Base-by-base conservation (phyloP, 176 grass and related monocot genomes). In the Oryza rufipogon region DNA sequence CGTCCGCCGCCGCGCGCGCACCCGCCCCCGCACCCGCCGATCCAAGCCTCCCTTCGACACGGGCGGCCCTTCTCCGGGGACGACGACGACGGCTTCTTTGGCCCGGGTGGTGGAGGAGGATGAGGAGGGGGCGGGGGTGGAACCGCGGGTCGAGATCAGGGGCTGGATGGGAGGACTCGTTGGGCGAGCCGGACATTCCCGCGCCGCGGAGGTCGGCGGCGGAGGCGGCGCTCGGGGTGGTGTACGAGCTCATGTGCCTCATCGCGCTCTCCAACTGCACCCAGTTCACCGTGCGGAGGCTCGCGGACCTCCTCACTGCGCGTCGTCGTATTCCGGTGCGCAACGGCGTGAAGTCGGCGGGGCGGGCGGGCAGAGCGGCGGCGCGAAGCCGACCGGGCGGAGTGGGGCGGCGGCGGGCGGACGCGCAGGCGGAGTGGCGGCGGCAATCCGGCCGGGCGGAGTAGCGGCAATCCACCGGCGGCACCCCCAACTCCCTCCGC, bases 251-350 rank as follows among this genome's bases (percentile, higher is more conserved):
- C 69, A 86, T 92, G 86, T 92, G 90, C 80, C 87, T 88, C 22
- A 76, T 92, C 75, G 79, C 90, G 23, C 75, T 92, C 69, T 92
- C 90, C 44, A 92, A 83, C 75, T 92, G 90, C 90, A 89, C 90
- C 79, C 86, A 83, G 64, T 92, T 92, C 41, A 86, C 90, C 44
- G 20, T 86, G 47, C 80, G 87, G 64, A 88, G 87, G 87, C 73
- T 89, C 49, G 86, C 83, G 6, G 78, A 69, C 1, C 71, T 92
- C 20, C 74, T 92, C 42, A 42, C 45, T 2, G 81, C 83, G 5
- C 86, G 79, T 28, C 28, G 28, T 28, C 28, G 28, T 28, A 1
- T 28, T 28, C 28, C 28, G 28, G 28, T 28, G 28, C 28, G 28
- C 28, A 28, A 28, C 28, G 1, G 28, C 28, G 28, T 28, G 28